These are phyloP conservation scores for Cryphonectria parasitica DNA, from an alignment of 2,329 filamentous ascomycete genomes.

Conservation along the genomic window DNA sequence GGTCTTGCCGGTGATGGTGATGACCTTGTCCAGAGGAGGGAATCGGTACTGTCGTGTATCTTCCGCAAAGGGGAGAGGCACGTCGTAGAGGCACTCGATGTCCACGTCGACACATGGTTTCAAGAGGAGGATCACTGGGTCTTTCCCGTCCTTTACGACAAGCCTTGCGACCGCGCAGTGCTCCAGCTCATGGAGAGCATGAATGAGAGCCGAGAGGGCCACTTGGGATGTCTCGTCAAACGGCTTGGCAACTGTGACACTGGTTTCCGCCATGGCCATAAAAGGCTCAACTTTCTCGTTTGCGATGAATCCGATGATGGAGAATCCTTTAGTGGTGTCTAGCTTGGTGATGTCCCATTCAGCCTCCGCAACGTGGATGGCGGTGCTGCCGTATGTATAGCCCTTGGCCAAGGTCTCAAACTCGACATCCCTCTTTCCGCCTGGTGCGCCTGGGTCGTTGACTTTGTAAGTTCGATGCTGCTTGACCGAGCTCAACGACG, in stretches of 20 bases:
- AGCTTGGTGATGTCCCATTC: constrained; percentile 90
- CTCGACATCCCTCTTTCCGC: constrained; percentile 80
- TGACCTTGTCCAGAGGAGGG: constrained; percentile 82
- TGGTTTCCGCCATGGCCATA: constrained; percentile 80
- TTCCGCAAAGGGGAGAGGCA: constrained; percentile 90
- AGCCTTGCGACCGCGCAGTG: constrained; percentile 85
- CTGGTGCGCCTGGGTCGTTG: constrained; percentile 72
- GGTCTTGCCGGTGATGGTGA: constrained; percentile 82
- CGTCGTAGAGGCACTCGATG: constrained; percentile 84
- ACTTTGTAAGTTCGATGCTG: constrained; percentile 81
- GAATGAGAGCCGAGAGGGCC: constrained; percentile 86
- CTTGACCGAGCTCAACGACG: constrained; percentile 69
- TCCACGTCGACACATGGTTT: constrained; percentile 78
- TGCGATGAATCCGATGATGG: constrained; percentile 85
- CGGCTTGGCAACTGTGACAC: constrained; percentile 76
- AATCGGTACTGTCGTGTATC: constrained; percentile 91
- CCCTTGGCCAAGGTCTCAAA: constrained; percentile 88
- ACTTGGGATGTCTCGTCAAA: constrained; percentile 81
- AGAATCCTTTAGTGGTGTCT: constrained; percentile 73
- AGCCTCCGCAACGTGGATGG: constrained; percentile 83
- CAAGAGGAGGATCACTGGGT: constrained; percentile 77
- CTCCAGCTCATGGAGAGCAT: constrained; percentile 82
- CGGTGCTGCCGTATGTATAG: constrained; percentile 90
- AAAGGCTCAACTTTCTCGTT: constrained; percentile 78
- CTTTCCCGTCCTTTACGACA: constrained; percentile 80